Evolutionary conservation across 2,329 filamentous ascomycete genomes (phyloP).

Genomic region (Penicillium sp.): DNA sequence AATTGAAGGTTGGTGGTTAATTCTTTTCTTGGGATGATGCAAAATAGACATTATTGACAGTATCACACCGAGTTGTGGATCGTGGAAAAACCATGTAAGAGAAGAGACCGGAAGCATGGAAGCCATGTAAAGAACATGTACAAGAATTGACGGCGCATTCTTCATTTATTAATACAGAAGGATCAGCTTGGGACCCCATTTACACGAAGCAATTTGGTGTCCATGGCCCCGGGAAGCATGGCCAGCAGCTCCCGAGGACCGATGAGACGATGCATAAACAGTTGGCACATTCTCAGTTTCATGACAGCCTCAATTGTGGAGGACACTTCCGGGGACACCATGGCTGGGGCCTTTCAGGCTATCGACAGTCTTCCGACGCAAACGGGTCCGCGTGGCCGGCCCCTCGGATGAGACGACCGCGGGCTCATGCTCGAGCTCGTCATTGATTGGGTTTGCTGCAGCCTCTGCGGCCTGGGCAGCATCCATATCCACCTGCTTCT

Average conservation of each 20-base stretch:
- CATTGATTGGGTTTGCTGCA: constrained; percentile 5
- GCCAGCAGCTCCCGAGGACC: constrained; percentile 31
- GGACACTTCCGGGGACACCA: constrained; percentile 40
- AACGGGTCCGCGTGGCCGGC: constrained; percentile 29
- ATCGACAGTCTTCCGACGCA: constrained; percentile 40
- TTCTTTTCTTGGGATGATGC: background rate
- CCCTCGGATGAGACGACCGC: constrained; percentile 28
- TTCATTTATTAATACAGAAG: constrained; percentile 36
- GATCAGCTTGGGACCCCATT: constrained; percentile 15
- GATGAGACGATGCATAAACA: constrained; percentile 17
- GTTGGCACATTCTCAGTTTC: constrained; percentile 14
- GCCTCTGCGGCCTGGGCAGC: constrained; percentile 25
- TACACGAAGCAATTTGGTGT: constrained; percentile 18
- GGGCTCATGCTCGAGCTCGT: constrained; percentile 20
- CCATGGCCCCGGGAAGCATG: constrained; percentile 27
- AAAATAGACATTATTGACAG: constrained; percentile 27
- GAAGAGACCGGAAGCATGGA: no score
- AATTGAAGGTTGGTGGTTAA: constrained; percentile 2
- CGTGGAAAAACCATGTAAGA: constrained; percentile 21
- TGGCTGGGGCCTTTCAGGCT: constrained; percentile 38
- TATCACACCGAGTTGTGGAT: constrained; percentile 18
- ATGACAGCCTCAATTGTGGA: constrained; percentile 32
- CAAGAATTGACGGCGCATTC: constrained; percentile 27
- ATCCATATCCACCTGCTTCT: constrained; percentile 56
- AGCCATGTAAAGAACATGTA: no score